Base-by-base conservation (phyloP, 768 basidiomycete species). In the Xerocomus potaroensis region DNA sequence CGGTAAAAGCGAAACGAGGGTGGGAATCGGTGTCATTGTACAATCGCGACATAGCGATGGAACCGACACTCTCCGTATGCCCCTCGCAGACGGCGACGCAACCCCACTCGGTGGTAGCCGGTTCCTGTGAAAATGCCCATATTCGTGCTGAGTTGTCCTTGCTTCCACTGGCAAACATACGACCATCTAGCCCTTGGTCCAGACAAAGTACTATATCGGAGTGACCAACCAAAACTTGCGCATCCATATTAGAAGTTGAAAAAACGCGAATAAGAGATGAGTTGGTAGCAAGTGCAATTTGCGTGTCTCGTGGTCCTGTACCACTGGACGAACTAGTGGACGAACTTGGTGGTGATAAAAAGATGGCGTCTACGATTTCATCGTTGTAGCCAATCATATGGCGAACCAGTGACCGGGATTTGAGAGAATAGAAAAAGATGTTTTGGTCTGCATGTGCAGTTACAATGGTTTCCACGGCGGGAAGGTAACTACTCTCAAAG, bases 301-400 rank as follows among this genome's bases (percentile, higher is more conserved):
- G 84, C 2, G 82, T 76, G 63, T 93, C 89, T 43, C 61, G 62
- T 19, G 59, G 51, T 32, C 54, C 45, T 14, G 61, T 40, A 19
- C 51, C 48, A 29, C 52, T 57, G 2, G 62, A 42, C 0, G 54
- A 24, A 6, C 59, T 51, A 23, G 53, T 55, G 7, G 53, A 58
- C 16, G 63, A 38, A 18, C 71, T 62, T 21, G 58, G n/a, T 26
- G 74, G 61, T 36, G 78, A 79, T 48, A 99, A 75, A 69, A 93
- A 91, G 22, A 78, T 74, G 5, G 84, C 79, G 58, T 98, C 96
- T 41, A 97, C 87, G 55, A 98, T 93, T 67, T 98, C 95, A 67
- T 99, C 96, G 65, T 98, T 98, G 75, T 87, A 99, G 0, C 96
- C 96, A 57, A 98, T 83, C 55, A 98, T 69, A 57, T 97, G 95